Conservation (phyloP, 495 filamentous ascomycete species). For the Podospora australis region DNA sequence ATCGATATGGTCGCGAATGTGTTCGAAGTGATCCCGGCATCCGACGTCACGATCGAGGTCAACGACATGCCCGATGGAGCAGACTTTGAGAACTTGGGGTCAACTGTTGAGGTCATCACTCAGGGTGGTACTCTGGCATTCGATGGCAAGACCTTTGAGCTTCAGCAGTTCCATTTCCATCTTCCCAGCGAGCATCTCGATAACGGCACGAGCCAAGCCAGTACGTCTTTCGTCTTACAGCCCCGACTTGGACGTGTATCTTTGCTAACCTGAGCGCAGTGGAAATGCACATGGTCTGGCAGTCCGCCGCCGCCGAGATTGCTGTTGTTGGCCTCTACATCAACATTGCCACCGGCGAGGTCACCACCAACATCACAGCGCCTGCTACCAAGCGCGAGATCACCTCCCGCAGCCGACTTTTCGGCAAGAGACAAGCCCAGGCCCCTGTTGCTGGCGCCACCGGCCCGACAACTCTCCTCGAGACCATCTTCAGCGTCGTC, state of each 20-base stretch:
- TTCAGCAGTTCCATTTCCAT: slow-evolving; percentile 67
- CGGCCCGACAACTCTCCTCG: slow-evolving; percentile 43
- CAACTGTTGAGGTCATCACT: slow-evolving; percentile 51
- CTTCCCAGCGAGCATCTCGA: slow-evolving; percentile 63
- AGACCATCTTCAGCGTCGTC: slow-evolving; percentile 46
- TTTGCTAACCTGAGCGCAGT: slow-evolving; percentile 30
- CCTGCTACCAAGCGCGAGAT: slow-evolving; percentile 7
- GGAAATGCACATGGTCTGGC: slow-evolving; percentile 63
- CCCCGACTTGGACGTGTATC: not conserved
- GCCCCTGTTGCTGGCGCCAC: slow-evolving; percentile 8
- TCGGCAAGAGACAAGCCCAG: slow-evolving; percentile 5
- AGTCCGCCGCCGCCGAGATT: slow-evolving; percentile 35
- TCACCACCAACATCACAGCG: slow-evolving; percentile 15
- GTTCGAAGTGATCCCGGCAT: slow-evolving; percentile 35
- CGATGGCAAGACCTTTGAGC: slow-evolving; percentile 39
- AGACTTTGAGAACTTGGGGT: slow-evolving; percentile 54
- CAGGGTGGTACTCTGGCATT: slow-evolving; percentile 37
- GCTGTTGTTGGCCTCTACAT: slow-evolving; percentile 57
- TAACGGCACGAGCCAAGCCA: slow-evolving; percentile 34
- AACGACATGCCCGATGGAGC: slow-evolving; percentile 33
- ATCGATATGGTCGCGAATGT: slow-evolving; percentile 46
- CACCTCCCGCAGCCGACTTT: slow-evolving; percentile 5
- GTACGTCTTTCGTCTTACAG: slow-evolving; percentile 20
- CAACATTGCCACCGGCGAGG: slow-evolving; percentile 42
- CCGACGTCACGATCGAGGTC: slow-evolving; percentile 28